Evolutionary conservation across 495 filamentous ascomycete species (phyloP), one percentile per base, ranked within the genome.

Genomic region (Xylaria castorea): DNA sequence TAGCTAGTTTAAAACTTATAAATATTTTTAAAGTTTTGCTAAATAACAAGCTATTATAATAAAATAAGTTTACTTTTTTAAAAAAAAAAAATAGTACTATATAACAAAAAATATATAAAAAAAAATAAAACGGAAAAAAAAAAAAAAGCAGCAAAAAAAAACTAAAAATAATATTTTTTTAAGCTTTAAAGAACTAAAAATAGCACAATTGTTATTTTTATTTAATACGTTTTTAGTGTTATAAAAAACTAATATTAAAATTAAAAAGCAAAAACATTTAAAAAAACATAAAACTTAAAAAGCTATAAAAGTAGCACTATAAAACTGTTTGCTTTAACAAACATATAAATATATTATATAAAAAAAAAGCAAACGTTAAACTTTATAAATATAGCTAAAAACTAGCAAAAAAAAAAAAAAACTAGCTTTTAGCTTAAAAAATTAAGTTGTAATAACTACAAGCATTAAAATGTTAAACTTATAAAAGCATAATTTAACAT

Each of bases 131-230:
- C 72, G 20, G 67, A 72, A 65, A 30, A 66, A 36, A 34, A 66
- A 38, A 34, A n/a, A 66, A 25, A 44, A n/a, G n/a, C n/a, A n/a
- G n/a, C n/a, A n/a, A n/a, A n/a, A n/a, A n/a, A n/a, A n/a, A n/a
- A n/a, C n/a, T 60, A 53, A 63, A 34, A 71, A 71, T 71, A 53
- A 22, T n/a, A n/a, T 57, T 53, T 55, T 57, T 73, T 40, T 63
- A 75, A 53, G n/a, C 25, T 9, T 53, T 53, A 8, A 53, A n/a
- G n/a, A n/a, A 25, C 6, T 50, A 50, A n/a, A 20, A 53, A 53
- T 53, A 42, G 27, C 27, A 53, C 5, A 46, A 46, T 46, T 18
- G 14, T 27, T 53, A 53, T 22, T 22, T 53, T 22, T 53, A n/a
- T n/a, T 42, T 42, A 22, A 53, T 27, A 7, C 0, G 1, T 25